phyloP scores from a whole-genome alignment of 73 alveolate species.

The Urostyla sp. region DNA sequence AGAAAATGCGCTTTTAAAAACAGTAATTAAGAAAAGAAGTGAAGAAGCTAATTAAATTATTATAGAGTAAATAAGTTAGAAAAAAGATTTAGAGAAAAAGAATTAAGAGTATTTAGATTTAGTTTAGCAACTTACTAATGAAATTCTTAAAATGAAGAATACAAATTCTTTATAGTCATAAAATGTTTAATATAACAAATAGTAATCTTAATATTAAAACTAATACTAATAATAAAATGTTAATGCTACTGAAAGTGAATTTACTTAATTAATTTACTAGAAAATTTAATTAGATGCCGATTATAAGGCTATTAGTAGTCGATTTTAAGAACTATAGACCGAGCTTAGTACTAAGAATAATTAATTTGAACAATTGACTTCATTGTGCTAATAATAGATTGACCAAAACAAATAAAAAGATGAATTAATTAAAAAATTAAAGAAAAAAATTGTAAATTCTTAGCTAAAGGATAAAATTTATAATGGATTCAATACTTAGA shows the following conservation, averaged over 20 bases:
- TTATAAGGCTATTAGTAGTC: slow-evolving; percentile 2
- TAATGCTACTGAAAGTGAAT: neutral
- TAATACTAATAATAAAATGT: neutral
- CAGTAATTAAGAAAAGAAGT: neutral
- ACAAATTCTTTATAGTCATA: neutral
- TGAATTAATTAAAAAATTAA: slow-evolving; percentile 35
- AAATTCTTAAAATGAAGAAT: neutral
- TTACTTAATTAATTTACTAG: neutral
- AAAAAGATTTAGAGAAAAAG: slow-evolving; percentile 7
- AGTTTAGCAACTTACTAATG: slow-evolving; percentile 21
- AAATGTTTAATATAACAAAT: neutral
- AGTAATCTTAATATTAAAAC: neutral
- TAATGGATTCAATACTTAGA: neutral
- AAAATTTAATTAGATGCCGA: slow-evolving; percentile 21
- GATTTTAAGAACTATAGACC: slow-evolving; percentile 34
- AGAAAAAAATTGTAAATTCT: slow-evolving; percentile 14
- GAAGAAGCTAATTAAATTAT: slow-evolving; percentile 40
- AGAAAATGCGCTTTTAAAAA: neutral
- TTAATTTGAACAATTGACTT: neutral
- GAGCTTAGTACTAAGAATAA: neutral
- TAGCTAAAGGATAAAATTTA: slow-evolving; percentile 36
- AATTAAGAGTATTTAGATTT: slow-evolving; percentile 34
- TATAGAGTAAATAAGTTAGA: neutral
- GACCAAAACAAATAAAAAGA: neutral
- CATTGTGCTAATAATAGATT: neutral